Evolutionary conservation across 495 filamentous ascomycete genomes (phyloP).

Genomic region (Massariosphaeria phaeospora): DNA sequence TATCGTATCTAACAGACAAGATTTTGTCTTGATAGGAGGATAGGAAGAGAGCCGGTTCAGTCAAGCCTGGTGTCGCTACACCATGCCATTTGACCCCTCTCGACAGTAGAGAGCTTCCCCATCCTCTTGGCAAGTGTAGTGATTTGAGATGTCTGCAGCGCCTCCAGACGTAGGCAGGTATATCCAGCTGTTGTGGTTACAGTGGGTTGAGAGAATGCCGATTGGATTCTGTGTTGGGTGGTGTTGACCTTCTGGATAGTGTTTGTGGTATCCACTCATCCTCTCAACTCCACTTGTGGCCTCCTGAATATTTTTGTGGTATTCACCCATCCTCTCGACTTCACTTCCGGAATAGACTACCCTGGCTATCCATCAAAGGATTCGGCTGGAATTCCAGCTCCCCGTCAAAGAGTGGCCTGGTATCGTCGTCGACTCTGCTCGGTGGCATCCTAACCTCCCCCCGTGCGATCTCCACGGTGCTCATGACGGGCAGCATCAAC

Average conservation of each 20-base stretch:
- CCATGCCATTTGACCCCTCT: too few relatives aligned
- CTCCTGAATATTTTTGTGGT: neutral
- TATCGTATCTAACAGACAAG: too few relatives aligned
- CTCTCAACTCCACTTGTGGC: neutral
- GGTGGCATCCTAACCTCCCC: conserved; percentile 42
- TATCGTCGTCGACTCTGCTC: conserved; percentile 22
- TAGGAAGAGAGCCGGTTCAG: too few relatives aligned
- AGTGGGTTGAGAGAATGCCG: too few relatives aligned
- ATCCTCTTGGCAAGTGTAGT: too few relatives aligned
- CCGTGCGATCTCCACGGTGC: conserved; percentile 51
- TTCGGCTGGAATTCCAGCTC: conserved; percentile 23
- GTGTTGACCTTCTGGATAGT: too few relatives aligned
- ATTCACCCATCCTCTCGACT: neutral
- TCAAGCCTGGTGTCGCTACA: too few relatives aligned
- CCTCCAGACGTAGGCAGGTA: neutral
- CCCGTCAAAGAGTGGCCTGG: neutral
- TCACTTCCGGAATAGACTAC: neutral
- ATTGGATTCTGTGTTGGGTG: too few relatives aligned
- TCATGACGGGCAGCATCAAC: conserved; percentile 51
- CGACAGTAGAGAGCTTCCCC: too few relatives aligned
- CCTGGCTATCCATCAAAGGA: conserved; percentile 16
- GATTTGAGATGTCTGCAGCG: too few relatives aligned
- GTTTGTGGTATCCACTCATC: neutral
- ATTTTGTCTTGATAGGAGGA: too few relatives aligned
- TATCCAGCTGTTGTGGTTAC: neutral